Percentiles rank a stretch among this genome's conserved stretches.
These are phyloP conservation scores for Neoarthrinium moseri DNA, from an alignment of 2,329 filamentous ascomycete species.

Conservation along the genomic window DNA sequence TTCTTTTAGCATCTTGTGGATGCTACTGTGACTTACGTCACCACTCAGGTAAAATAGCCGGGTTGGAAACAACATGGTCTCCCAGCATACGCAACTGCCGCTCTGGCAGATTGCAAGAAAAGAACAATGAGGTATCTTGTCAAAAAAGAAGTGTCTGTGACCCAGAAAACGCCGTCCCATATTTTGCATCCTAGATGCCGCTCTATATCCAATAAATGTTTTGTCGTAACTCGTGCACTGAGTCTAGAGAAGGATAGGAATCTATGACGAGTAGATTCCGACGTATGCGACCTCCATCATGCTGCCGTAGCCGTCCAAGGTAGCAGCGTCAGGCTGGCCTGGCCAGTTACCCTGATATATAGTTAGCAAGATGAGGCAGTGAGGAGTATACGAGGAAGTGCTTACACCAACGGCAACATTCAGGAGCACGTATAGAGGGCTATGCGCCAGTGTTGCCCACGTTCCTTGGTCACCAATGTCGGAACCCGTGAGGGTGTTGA, in stretches of 20 bases:
- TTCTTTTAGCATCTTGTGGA: neutral
- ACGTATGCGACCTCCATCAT: slow-evolving; percentile 55
- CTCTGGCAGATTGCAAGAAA: neutral
- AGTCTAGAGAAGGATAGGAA: neutral
- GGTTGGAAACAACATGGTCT: neutral
- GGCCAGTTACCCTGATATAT: slow-evolving; percentile 30
- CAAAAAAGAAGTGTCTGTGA: neutral
- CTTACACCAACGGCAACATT: slow-evolving; percentile 48
- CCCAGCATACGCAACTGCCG: neutral
- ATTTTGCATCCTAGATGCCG: neutral
- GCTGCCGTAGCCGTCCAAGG: slow-evolving; percentile 41
- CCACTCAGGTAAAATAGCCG: neutral
- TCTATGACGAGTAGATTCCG: slow-evolving; percentile 29
- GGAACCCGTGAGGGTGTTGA: slow-evolving; percentile 40
- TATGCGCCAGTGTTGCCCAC: slow-evolving; percentile 43
- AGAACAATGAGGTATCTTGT: slow-evolving; percentile 6
- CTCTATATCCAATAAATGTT: neutral
- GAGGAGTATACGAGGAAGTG: slow-evolving; percentile 12
- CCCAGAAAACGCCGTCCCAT: slow-evolving; percentile 3
- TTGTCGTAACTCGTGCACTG: neutral
- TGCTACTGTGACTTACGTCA: neutral
- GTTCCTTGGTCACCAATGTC: slow-evolving; percentile 37
- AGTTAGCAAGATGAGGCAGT: neutral
- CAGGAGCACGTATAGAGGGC: slow-evolving; percentile 43
- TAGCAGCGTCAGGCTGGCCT: slow-evolving; percentile 45